Conservation (phyloP, 352 stramenopile species). For the Globisporangium irregulare region DNA sequence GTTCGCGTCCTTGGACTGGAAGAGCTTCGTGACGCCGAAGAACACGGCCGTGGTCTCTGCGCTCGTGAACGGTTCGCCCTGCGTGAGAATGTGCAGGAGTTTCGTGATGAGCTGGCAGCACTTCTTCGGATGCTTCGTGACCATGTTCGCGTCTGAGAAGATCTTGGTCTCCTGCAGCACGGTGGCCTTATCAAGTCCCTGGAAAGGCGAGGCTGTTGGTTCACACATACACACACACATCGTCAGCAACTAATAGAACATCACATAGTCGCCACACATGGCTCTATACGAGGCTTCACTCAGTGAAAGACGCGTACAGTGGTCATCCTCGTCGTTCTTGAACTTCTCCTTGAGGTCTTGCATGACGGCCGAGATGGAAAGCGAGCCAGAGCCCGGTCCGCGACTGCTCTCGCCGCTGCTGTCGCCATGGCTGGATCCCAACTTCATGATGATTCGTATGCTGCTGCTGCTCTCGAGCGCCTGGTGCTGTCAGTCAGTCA, state of each 20-base stretch:
- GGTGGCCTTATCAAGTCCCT: conserved; percentile 93
- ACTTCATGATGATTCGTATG: conserved; percentile 38
- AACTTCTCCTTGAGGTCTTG: conserved; percentile 98
- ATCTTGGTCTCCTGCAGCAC: conserved; percentile 98
- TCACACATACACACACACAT: conserved; percentile 5
- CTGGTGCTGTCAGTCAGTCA: background rate
- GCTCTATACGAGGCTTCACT: background rate
- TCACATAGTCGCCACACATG: background rate
- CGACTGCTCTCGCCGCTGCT: conserved; percentile 37
- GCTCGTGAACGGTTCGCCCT: conserved; percentile 95
- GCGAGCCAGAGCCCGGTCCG: conserved; percentile 22
- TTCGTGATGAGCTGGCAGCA: conserved; percentile 99
- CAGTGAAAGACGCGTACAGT: conserved; percentile 42
- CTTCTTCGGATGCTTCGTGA: conserved; percentile 96
- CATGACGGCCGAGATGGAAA: conserved; percentile 87
- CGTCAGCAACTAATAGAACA: conserved; percentile 1
- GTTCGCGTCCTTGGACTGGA: conserved; percentile 98
- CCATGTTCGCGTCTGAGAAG: conserved; percentile 97
- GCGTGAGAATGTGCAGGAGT: conserved; percentile 97
- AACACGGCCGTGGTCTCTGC: conserved; percentile 98
- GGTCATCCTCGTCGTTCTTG: conserved; percentile 97
- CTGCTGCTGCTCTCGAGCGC: background rate
- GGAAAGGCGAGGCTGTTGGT: conserved; percentile 86
- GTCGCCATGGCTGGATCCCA: conserved; percentile 49
- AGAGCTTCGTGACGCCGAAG: conserved; percentile 99